phyloP scores from a whole-genome alignment of 2,329 filamentous ascomycete species.

The Diaporthe batatas region DNA sequence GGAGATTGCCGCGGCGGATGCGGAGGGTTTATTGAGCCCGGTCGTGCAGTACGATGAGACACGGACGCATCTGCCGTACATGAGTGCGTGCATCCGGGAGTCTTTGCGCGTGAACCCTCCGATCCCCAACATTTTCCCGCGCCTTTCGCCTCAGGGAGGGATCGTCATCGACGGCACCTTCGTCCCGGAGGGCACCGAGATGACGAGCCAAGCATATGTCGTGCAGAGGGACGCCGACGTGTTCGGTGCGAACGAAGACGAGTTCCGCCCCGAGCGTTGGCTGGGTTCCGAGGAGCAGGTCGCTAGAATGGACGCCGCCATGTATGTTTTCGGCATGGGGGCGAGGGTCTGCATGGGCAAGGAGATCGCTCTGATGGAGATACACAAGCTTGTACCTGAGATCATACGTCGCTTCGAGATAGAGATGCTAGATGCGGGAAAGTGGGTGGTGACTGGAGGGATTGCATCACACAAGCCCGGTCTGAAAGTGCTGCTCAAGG shows the following conservation, averaged over 20 bases:
- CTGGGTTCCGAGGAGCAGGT: constrained; percentile 13
- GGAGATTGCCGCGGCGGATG: constrained; percentile 56
- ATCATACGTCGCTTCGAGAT: constrained; percentile 46
- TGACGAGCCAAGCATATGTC: constrained; percentile 19
- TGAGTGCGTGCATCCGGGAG: constrained; percentile 57
- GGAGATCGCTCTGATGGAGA: constrained; percentile 57
- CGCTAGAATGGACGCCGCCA: constrained; percentile 16
- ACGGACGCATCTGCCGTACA: constrained; percentile 51
- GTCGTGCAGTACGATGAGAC: constrained; percentile 47
- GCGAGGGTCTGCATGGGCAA: constrained; percentile 67
- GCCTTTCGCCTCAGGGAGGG: constrained; percentile 34
- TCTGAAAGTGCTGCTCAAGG: constrained; percentile 15
- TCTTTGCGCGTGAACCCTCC: constrained; percentile 54
- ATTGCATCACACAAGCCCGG: constrained; percentile 14
- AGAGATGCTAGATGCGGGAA: neutral
- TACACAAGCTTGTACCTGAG: constrained; percentile 57
- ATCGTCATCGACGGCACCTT: constrained; percentile 9
- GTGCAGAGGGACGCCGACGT: constrained; percentile 18
- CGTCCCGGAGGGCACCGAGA: neutral
- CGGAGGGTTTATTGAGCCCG: constrained; percentile 41
- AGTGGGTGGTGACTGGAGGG: constrained; percentile 21
- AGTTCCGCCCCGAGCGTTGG: constrained; percentile 33
- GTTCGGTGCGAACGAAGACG: constrained; percentile 37
- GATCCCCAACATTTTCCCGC: constrained; percentile 43
- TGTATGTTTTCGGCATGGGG: constrained; percentile 49